A percentile compares a stretch with the other conserved stretches of the same genome.
These are phyloP conservation scores for Lactarius akahatsu DNA, from an alignment of 768 basidiomycete genomes.

Conservation along the genomic window DNA sequence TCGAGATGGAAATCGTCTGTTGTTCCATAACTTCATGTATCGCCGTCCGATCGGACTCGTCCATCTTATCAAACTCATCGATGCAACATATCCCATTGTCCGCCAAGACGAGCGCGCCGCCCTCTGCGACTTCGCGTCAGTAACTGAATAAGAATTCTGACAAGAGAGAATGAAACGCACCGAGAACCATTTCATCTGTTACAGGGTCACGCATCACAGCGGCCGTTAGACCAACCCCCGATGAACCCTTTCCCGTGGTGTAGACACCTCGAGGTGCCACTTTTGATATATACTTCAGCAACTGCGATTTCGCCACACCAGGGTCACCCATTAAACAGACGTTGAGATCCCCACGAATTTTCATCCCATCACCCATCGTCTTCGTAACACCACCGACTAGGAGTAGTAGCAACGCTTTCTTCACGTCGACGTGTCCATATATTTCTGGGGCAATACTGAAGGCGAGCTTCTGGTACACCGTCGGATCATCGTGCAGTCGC, in stretches of 20 bases:
- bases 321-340: constrained; percentile 99
- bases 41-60: constrained; percentile 93
- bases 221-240: constrained; percentile 97
- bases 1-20: constrained; percentile 99
- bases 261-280: constrained; percentile 97
- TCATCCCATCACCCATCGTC: constrained; percentile 95
- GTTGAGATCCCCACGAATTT: constrained; percentile 96
- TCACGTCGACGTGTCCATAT: constrained; percentile 95
- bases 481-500: constrained; percentile 68
- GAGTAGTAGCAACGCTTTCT: constrained; percentile 89
- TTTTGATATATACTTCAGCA: constrained; percentile 97
- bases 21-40: constrained; percentile 99
- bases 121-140: constrained; percentile 59
- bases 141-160: constrained; percentile 5
- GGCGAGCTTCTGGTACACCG: constrained; percentile 85
- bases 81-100: constrained; percentile 99
- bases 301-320: constrained; percentile 97
- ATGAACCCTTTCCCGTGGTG: constrained; percentile 97
- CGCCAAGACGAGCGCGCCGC: constrained; percentile 96
- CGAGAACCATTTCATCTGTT: constrained; percentile 96
- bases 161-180: constrained; percentile 47
- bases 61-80: constrained; percentile 99
- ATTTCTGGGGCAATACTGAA: constrained; percentile 98
- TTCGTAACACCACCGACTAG: constrained; percentile 97
- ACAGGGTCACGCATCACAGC: constrained; percentile 99